phyloP scores from a whole-genome alignment of 2,329 filamentous ascomycete genomes.

The Verticillium tricorpus region DNA sequence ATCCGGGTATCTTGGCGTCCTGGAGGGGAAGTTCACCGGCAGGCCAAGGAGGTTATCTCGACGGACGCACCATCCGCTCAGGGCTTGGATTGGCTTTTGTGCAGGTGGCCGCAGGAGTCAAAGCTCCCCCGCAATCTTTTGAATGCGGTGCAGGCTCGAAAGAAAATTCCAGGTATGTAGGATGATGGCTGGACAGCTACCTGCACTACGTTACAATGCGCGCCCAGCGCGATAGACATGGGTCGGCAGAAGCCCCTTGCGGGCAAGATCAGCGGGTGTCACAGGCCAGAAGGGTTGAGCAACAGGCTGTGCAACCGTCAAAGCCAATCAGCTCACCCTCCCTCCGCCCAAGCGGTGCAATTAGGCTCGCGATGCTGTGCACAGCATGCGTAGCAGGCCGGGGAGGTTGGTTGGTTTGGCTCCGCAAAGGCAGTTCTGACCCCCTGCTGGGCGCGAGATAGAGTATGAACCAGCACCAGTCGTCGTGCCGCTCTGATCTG shows the following conservation, averaged over 20 bases:
- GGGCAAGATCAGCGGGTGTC: neutral
- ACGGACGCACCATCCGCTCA: neutral
- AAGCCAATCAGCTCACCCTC: neutral
- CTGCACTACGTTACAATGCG: neutral
- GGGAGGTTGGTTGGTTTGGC: neutral
- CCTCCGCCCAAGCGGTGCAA: neutral
- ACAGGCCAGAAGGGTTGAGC: neutral
- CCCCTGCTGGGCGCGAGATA: neutral
- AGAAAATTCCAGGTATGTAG: neutral
- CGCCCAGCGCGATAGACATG: neutral
- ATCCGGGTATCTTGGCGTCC: neutral
- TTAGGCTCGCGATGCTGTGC: neutral
- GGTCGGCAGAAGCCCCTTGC: neutral
- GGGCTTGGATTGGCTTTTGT: neutral
- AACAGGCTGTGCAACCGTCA: neutral
- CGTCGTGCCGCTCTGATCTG: neutral
- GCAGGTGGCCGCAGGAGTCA: neutral
- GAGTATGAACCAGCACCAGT: neutral
- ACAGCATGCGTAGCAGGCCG: neutral
- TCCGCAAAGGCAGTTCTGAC: neutral
- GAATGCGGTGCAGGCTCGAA: neutral
- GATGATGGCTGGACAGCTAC: neutral
- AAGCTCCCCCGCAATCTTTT: neutral
- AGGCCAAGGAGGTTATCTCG: neutral
- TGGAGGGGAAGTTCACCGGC: neutral